Base-by-base conservation (phyloP, 139 green algal species). In the Pleodorina starrii region DNA sequence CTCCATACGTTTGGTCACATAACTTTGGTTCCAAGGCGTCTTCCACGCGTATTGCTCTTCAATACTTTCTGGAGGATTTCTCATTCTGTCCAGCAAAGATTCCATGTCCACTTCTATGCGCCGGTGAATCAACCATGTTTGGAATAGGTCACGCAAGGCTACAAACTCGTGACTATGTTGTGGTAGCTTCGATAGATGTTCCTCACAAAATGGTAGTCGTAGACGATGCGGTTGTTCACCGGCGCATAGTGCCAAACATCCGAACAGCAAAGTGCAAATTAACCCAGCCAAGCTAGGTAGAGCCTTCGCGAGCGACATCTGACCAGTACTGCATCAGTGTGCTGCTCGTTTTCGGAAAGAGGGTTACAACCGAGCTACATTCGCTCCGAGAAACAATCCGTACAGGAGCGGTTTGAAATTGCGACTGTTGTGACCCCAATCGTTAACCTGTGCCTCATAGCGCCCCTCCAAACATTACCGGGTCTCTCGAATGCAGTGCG, bases 31-130 rank as follows among this genome's bases (percentile, higher is more conserved):
- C 82, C 76, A 84, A 1, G 48, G 2, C 32, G 76, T 71, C 54
- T 75, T 63, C 80, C 80, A 87, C 2, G 59, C 60, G 27, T 86
- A 59, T 2, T 27, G 6, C 32, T 85, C 51, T 51, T 85, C 78
- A 23, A 73, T 6, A 0, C 29, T 60, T 35, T 21, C 43, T 21
- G 57, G 79, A 4, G 79, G 79, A 21, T 75, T 35, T 0, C 36
- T 32, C 23, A 86, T 76, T 23, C 32, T 59, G 4, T n/a, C 25
- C 7, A 73, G 54, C 59, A 86, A 71, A 38, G 46, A 29, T 2
- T 16, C 17, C 81, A 87, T 87, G 44, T 87, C 81, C 5, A 48
- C 0, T 6, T 87, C 60, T 48, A 87, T 77, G 11, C 63, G 29
- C 38, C 54, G 54, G 25, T 88, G 23, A 10, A 27, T 44, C 0